A percentile compares a stretch with the other conserved stretches of the same genome.
phyloP scores from a whole-genome alignment of 306 rosid species.

The Glycine tomentella region DNA sequence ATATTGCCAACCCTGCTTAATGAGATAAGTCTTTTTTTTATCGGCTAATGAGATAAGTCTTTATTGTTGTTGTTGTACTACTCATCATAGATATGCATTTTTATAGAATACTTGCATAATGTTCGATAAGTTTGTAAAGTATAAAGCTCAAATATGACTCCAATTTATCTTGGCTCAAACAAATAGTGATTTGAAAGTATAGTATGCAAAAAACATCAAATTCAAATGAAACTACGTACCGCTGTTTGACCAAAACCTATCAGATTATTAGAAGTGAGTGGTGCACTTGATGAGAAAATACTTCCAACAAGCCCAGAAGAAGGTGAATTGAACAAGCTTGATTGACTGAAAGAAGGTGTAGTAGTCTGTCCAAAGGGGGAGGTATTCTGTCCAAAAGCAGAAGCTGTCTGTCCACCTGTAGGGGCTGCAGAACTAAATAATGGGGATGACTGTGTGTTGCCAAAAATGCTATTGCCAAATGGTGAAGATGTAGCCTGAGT shows the following conservation, averaged over 20 bases:
- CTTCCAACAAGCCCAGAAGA: conserved; percentile 67
- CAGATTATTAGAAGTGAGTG: conserved; percentile 61
- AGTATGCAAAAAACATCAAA: conserved; percentile 30
- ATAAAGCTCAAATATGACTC: conserved; percentile 17
- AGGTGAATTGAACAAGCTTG: conserved; percentile 62
- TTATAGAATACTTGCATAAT: conserved; percentile 1
- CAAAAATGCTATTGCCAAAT: conserved; percentile 62
- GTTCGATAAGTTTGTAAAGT: conserved; percentile 12
- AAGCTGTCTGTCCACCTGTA: conserved; percentile 58
- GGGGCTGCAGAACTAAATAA: conserved; percentile 63
- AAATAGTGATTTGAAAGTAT: not conserved
- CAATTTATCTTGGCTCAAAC: conserved; percentile 4
- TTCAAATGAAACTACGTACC: conserved; percentile 52
- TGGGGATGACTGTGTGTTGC: conserved; percentile 64
- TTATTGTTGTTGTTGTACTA: not conserved
- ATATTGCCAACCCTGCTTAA: not conserved
- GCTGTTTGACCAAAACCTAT: conserved; percentile 64
- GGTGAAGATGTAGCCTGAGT: conserved; percentile 60
- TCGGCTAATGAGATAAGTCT: conserved; percentile 4
- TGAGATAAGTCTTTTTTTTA: no score
- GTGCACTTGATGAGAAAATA: conserved; percentile 61
- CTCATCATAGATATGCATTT: conserved; percentile 23
- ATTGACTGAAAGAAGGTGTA: conserved; percentile 47
- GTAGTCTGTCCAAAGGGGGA: conserved; percentile 63
- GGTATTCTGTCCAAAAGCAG: conserved; percentile 63